Base-by-base conservation (phyloP, 1,139 yeast species). In the Debaryomycetaceae sp. region DNA sequence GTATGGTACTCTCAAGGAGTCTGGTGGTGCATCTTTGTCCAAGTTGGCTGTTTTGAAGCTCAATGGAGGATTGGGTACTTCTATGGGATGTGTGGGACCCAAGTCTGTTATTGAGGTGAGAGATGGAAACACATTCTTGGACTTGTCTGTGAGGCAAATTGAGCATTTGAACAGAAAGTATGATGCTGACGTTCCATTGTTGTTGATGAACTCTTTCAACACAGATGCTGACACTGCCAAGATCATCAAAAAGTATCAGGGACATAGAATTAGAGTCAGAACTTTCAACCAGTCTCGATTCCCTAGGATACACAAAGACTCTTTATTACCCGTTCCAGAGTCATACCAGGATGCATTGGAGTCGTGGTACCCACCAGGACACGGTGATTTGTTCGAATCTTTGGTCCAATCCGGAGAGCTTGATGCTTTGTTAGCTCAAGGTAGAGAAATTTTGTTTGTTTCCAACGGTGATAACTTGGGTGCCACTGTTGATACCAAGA, bases 81-180 rank as follows among this genome's bases (percentile, higher is more conserved):
- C 98, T 13, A 92, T 92, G 98, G 98, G 98, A 42, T 94, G 98
- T 72, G 98, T 92, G 48, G 98, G 98, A 43, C 98, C 98, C 47
- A 92, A 92, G 67, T 87, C 96, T 17, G 95, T 92, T 50, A 94
- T 92, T 63, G 98, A 92, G 70, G 98, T 92, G 39, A 84, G 98
- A 65, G 98, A 92, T 54, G 98, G 98, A 47, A 94, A 92, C 77
- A 86, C 97, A 31, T 92, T 92, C 66, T 78, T 92, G 64, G 98
- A 92, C 64, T 78, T 92, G 55, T 78, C 96, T 37, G 98, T 92
- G 32, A 86, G 98, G 64, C 98, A 92, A 71, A 91, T 92, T 56
- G 98, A 94, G 70, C 87, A 89, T 65, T 78, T 92, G 63, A 92
- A 92, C 75, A 82, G 96, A 61, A 84, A 81, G 53, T 85, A 83